A percentile compares a stretch with the other conserved stretches of the same genome.
Conservation (phyloP, 2,329 filamentous ascomycete genomes). For the Parastagonospora nodorum region DNA sequence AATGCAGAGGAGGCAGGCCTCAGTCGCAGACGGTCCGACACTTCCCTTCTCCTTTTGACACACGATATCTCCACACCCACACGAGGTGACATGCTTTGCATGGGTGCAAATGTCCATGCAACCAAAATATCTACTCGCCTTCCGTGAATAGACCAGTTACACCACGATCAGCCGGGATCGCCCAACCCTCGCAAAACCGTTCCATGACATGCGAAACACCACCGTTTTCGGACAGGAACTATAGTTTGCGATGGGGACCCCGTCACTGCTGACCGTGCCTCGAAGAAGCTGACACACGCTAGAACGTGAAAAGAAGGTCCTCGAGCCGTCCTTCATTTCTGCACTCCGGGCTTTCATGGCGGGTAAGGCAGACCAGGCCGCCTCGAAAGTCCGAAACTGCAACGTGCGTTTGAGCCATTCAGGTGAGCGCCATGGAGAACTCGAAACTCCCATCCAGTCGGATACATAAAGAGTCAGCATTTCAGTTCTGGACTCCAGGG, state of each 20-base stretch:
- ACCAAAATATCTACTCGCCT: constrained; percentile 2
- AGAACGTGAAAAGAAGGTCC: constrained; percentile 19
- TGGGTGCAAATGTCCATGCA: constrained; percentile 2
- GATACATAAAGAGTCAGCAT: too few species aligned
- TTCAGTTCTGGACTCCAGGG: too few species aligned
- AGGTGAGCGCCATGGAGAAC: too few species aligned
- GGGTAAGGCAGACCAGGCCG: constrained; percentile 7
- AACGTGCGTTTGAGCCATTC: too few species aligned
- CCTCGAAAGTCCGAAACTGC: too few species aligned
- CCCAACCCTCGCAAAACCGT: constrained; percentile 22
- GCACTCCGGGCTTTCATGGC: constrained; percentile 1
- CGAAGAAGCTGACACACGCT: constrained; percentile 16
- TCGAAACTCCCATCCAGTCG: too few species aligned
- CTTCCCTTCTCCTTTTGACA: constrained; percentile 17
- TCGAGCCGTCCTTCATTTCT: constrained; percentile 14
- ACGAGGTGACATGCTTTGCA: constrained; percentile 8
- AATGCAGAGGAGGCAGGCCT: constrained; percentile 11
- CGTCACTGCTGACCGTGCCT: constrained; percentile 5
- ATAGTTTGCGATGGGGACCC: constrained; percentile 14
- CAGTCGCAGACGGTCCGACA: constrained; percentile 7
- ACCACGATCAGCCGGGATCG: constrained; percentile 28
- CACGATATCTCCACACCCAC: constrained; percentile 4
- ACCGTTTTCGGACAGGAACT: constrained; percentile 19
- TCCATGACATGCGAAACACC: constrained; percentile 21
- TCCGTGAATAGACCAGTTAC: constrained; percentile 2